Base-by-base conservation (phyloP, 2,329 filamentous ascomycete genomes). In the Fusarium coffeatum region DNA sequence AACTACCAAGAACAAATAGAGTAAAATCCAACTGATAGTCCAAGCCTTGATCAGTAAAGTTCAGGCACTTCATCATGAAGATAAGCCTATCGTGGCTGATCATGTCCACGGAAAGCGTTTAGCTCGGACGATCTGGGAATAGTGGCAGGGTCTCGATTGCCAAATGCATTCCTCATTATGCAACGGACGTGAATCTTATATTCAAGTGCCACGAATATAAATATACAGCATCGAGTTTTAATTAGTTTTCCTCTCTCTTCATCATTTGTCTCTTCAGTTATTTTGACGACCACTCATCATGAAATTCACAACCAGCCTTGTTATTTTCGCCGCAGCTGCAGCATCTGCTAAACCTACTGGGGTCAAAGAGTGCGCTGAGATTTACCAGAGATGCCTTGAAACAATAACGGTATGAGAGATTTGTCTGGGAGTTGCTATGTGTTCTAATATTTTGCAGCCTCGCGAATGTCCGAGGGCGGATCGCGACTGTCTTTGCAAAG, bases 71-170 rank as follows among this genome's bases (percentile, higher is more conserved):
- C 3, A 8, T 20, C 7, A n/a, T n/a, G 32, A 23, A 30, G n/a
- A 42, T 18, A n/a, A 59, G 34, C 20, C 10, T 28, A 10, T 34
- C 10, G 59, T 57, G 53, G 53, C 22, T 41, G 22, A n/a, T 25
- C 20, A 11, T 10, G 16, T n/a, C 23, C 15, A 59, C 60, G 60
- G 53, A 47, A 65, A 30, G 11, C 20, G 51, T 40, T 46, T 65
- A 65, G 61, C 30, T 41, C 20, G 7, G 6, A 59, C 46, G 46
- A 65, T n/a, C 40, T 50, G 62, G 60, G 62, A 37, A 65, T 65
- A 20, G 62, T 59, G 60, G 11, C 53, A 30, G n/a, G 46, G 62
- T 30, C 62, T 65, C 32, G 53, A 65, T 27, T 58, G n/a, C n/a
- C 45, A 22, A 49, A 30, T 13, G 16, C 62, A 65, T 65, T 65